Percentiles rank a stretch among this genome's conserved stretches.
These are phyloP conservation scores for Adansonia gregorii DNA, from an alignment of 441 rosid species.

Conservation along the genomic window DNA sequence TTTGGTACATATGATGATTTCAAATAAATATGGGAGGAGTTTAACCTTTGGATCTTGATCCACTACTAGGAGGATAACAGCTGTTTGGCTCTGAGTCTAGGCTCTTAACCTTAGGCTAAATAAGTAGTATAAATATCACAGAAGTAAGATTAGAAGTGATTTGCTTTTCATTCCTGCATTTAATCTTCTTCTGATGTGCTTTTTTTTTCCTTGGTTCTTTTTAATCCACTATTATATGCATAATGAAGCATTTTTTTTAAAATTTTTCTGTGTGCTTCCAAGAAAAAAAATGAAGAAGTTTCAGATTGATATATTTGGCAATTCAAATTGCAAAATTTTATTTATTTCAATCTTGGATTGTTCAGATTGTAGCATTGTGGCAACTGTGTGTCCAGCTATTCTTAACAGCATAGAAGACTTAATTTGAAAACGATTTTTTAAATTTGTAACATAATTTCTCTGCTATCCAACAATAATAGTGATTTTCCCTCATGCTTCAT, in stretches of 20 bases:
- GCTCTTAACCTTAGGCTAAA: background rate
- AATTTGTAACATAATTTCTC: constrained; percentile 3
- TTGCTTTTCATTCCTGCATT: background rate
- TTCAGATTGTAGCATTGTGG: background rate
- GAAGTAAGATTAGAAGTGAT: background rate
- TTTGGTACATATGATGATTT: background rate
- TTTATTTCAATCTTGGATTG: background rate
- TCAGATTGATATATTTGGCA: background rate
- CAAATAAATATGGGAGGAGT: background rate
- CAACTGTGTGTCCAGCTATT: background rate
- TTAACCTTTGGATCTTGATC: background rate
- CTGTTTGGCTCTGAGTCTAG: background rate
- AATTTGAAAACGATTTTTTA: background rate
- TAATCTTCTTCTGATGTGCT: background rate
- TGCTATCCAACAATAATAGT: background rate
- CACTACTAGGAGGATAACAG: background rate
- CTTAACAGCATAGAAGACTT: background rate
- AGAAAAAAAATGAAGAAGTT: background rate
- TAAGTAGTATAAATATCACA: background rate
- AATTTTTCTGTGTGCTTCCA: background rate
- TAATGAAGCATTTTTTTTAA: background rate
- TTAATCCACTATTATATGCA: background rate
- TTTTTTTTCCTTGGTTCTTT: background rate
- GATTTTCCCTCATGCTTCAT: background rate
- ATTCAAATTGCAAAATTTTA: background rate